These are phyloP conservation scores for Cercophora samala DNA, from an alignment of 495 filamentous ascomycete genomes.

Conservation along the genomic window DNA sequence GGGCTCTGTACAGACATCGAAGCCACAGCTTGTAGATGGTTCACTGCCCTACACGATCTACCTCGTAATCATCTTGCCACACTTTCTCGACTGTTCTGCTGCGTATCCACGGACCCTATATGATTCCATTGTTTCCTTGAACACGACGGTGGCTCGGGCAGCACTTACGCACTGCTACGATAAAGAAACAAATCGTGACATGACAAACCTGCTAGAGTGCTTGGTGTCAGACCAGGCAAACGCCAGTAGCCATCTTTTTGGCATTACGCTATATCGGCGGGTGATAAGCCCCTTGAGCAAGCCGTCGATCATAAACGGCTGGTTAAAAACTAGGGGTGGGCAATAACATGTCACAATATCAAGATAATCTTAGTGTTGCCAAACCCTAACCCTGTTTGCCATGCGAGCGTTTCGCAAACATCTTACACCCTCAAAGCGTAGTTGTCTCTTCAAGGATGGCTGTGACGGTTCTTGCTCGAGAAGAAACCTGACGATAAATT, in stretches of 20 bases:
- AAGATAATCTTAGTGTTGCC: no score
- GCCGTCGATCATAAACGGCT: not conserved
- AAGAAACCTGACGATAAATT: no score
- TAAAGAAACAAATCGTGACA: not conserved
- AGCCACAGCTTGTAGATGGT: no score
- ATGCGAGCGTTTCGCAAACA: no score
- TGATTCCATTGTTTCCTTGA: not conserved
- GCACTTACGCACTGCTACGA: not conserved
- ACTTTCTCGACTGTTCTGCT: no score
- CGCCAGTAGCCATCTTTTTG: not conserved
- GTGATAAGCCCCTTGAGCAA: not conserved
- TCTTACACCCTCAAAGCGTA: not conserved
- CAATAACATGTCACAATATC: not conserved
- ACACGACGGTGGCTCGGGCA: not conserved
- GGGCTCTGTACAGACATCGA: no score
- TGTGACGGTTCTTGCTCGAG: no score
- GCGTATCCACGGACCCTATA: not conserved
- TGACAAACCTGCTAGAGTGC: not conserved
- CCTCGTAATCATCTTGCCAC: no score
- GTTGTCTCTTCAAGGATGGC: no score
- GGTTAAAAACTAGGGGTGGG: not conserved
- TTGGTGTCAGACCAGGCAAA: not conserved
- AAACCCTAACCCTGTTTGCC: not conserved
- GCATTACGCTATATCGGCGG: not conserved
- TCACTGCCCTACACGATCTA: no score